Evolutionary conservation across 352 stramenopile genomes (phyloP), one percentile per base, ranked within the genome.

Genomic region (Phytophthora pisi): DNA sequence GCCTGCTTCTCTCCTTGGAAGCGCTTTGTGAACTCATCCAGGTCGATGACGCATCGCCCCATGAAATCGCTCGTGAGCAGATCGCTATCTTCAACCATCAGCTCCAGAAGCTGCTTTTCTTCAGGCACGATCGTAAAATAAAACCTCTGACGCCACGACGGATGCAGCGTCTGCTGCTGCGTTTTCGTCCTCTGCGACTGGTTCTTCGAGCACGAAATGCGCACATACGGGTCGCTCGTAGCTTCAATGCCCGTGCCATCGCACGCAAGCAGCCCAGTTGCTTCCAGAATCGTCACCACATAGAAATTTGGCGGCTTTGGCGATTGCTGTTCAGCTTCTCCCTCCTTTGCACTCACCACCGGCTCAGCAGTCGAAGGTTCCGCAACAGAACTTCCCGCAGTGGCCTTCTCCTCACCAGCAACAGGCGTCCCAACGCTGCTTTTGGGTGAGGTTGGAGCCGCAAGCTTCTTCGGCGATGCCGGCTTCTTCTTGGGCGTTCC

Each of bases 21-120:
- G 11, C 74, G 75, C 34, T 74, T 77, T 10, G 68, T 60, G 47
- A 85, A 91, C 45, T 88, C 80, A 51, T 87, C 75, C 23, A 92
- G n/a, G 59, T 90, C 79, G 60, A 94, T 81, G 5, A 88, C 70
- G 38, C 80, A 86, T 28, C 83, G 70, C 11, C 86, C 86, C 60
- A 93, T 82, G n/a, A 93, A 92, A 58, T 91, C 81, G 56, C 82
- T 89, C 61, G 74, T 78, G 23, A 92, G 72, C 55, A 91, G 64
- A 57, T 92, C 82, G 28, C 78, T 75, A 64, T 92, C 86, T 73
- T 93, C 80, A 5, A 92, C 64, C 1, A 68, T 64, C 4, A 94
- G 42, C 45, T 88, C 74, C n/a, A 94, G 47, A 0, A 85, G 51
- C 52, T 90, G 81, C 18, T 77, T 79, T 10, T 82, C 63, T 2